Evolutionary conservation across 331 rosid genomes (phyloP), one percentile per base, ranked within the genome.

Genomic region (Acacia pycnantha): DNA sequence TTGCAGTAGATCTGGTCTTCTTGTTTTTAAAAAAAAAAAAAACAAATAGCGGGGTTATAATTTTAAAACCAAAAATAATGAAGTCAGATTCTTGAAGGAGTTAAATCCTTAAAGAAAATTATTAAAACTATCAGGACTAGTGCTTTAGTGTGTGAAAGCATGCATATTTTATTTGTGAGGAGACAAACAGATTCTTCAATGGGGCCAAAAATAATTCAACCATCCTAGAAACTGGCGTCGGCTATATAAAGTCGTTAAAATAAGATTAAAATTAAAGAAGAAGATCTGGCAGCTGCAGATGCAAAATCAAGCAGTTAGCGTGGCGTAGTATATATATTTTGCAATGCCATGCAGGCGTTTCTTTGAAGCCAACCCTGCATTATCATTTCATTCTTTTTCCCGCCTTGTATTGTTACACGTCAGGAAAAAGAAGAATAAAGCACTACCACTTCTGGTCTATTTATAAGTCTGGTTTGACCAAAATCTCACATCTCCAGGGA

Each of bases 271-370:
- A n/a, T n/a, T 7, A 0, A 24, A 44, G 75, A 46, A 26, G 15
- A 70, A 46, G n/a, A 24, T 26, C 22, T 14, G 26, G 18, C 19
- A 19, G 3, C n/a, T 3, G 7, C 66, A 2, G 56, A 56, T 6
- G 58, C 41, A 71, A 46, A 16, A 26, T 46, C 76, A 14, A 24
- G 15, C 40, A 14, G 24, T 0, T 0, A 6, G 37, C 56, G 56
- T 44, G 76, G 41, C 76, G 56, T 71, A 50, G 15, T 31, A 31
- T 31, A 31, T 27, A 27, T 27, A 27, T 31, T 2, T 31, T 26
- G 37, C 75, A 46, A 14, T 16, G 76, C 76, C 74, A 71, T 15
- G 76, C 59, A 14, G 22, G 76, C 76, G 14, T 71, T 71, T 71
- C 59, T 46, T 71, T 26, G 37, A 70, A 70, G 54, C 33, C 54